Conservation (phyloP, 2,329 filamentous ascomycete species). For the Xylaria sp. region DNA sequence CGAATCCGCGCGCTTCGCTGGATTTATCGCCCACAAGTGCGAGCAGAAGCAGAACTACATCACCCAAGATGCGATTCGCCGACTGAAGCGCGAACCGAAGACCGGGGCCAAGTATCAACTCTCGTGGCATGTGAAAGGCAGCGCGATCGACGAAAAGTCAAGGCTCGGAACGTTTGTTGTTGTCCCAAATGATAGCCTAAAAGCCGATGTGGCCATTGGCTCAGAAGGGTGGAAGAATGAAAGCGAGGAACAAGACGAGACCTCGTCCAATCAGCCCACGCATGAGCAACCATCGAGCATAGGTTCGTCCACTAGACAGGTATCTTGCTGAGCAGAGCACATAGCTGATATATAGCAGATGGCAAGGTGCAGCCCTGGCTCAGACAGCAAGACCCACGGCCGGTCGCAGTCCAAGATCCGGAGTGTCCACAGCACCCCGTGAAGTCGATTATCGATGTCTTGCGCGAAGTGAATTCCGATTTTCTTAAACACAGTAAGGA, state of each 20-base stretch:
- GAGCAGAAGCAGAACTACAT: background rate
- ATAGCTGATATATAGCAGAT: background rate
- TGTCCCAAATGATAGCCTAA: background rate
- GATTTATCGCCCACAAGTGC: background rate
- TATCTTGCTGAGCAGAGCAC: background rate
- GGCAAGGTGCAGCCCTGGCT: background rate
- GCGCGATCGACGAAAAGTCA: background rate
- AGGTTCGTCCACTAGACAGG: background rate
- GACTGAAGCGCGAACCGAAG: background rate
- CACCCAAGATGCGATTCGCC: background rate
- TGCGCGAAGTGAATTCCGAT: background rate
- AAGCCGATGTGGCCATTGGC: background rate
- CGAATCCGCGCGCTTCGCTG: background rate
- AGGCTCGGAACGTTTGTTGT: background rate
- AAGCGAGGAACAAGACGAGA: background rate
- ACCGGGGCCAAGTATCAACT: background rate
- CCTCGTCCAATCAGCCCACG: background rate
- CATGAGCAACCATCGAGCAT: background rate
- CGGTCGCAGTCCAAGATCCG: too few relatives aligned
- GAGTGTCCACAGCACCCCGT: background rate
- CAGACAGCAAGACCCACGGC: background rate
- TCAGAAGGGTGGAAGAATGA: background rate
- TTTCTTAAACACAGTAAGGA: background rate
- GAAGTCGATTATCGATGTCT: background rate
- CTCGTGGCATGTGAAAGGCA: background rate